A percentile compares a stretch with the other conserved stretches of the same genome.
Evolutionary conservation across 495 filamentous ascomycete species (phyloP).

Genomic region (Xylaria telfairii): DNA sequence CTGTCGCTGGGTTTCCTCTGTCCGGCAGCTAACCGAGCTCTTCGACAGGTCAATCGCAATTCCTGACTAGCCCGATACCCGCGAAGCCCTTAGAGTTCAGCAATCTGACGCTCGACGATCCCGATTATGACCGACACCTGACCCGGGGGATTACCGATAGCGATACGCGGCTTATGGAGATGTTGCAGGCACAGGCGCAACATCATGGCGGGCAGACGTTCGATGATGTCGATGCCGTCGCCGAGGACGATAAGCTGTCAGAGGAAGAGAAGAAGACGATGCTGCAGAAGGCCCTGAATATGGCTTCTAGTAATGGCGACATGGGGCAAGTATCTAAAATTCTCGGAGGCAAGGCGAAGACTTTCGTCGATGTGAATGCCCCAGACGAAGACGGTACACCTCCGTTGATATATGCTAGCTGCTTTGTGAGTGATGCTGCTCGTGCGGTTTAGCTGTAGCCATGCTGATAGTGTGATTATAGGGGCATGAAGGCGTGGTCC

Average conservation of each 20-base stretch:
- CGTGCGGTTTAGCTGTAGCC: background rate
- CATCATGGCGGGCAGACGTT: slow-evolving; percentile 73
- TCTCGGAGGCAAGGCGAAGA: slow-evolving; percentile 73
- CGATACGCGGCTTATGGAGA: slow-evolving; percentile 88
- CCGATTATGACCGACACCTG: slow-evolving; percentile 67
- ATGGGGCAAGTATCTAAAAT: slow-evolving; percentile 79
- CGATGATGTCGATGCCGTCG: slow-evolving; percentile 81
- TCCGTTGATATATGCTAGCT: slow-evolving; percentile 96
- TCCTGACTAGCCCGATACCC: slow-evolving; percentile 82
- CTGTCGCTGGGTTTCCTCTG: background rate
- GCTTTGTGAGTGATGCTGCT: slow-evolving; percentile 74
- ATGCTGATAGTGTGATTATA: slow-evolving; percentile 40
- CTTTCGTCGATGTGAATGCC: slow-evolving; percentile 85
- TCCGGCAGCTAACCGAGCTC: slow-evolving; percentile 33
- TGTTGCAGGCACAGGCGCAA: slow-evolving; percentile 92
- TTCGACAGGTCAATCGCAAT: slow-evolving; percentile 85
- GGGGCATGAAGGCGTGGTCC: slow-evolving; percentile 91
- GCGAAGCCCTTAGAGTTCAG: slow-evolving; percentile 85
- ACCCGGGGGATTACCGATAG: slow-evolving; percentile 72
- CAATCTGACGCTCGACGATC: slow-evolving; percentile 77
- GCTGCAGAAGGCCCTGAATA: slow-evolving; percentile 86
- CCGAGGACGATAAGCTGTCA: slow-evolving; percentile 72
- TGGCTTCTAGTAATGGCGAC: slow-evolving; percentile 97
- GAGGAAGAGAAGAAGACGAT: slow-evolving; percentile 78
- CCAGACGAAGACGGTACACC: slow-evolving; percentile 95